Percentiles rank a stretch among this genome's conserved stretches.
phyloP scores from a whole-genome alignment of 257 asterid species.

The Cynanchum wilfordii region DNA sequence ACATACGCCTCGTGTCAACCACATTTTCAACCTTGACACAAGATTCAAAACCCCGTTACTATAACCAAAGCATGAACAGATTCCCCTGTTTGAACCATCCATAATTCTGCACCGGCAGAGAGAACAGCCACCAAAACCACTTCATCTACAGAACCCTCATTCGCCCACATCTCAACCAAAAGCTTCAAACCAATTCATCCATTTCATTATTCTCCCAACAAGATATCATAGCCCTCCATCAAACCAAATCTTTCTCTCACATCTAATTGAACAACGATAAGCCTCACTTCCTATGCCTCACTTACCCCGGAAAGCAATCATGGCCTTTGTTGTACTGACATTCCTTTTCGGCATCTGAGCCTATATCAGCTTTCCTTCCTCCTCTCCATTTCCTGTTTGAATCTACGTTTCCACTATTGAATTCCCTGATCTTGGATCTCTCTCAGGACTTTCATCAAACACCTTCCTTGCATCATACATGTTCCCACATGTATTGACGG shows the following conservation, averaged over 20 bases:
- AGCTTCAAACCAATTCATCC: constrained; percentile 51
- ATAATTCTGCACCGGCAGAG: constrained; percentile 61
- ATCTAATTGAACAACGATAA: constrained; percentile 41
- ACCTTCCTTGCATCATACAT: constrained; percentile 52
- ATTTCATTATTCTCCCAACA: constrained; percentile 71
- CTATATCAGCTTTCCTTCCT: constrained; percentile 52
- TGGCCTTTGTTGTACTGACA: constrained; percentile 59
- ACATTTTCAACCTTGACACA: constrained; percentile 73
- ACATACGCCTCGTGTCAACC: no score
- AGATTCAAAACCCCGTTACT: constrained; percentile 54
- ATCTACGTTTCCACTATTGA: constrained; percentile 81
- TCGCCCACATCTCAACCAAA: constrained; percentile 42
- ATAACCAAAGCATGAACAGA: constrained; percentile 47
- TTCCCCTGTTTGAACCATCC: constrained; percentile 37
- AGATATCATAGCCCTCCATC: constrained; percentile 84
- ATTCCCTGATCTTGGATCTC: constrained; percentile 77
- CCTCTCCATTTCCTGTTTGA: constrained; percentile 38
- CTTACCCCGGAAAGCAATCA: constrained; percentile 71
- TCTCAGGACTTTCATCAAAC: no score
- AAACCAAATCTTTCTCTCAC: constrained; percentile 58
- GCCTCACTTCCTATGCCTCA: constrained; percentile 64
- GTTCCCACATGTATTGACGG: no score
- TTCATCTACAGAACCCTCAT: constrained; percentile 52
- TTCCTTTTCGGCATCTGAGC: constrained; percentile 59
- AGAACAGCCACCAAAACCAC: constrained; percentile 64